Conservation (phyloP, 2,329 filamentous ascomycete genomes). For the Hirsutella thompsonii region DNA sequence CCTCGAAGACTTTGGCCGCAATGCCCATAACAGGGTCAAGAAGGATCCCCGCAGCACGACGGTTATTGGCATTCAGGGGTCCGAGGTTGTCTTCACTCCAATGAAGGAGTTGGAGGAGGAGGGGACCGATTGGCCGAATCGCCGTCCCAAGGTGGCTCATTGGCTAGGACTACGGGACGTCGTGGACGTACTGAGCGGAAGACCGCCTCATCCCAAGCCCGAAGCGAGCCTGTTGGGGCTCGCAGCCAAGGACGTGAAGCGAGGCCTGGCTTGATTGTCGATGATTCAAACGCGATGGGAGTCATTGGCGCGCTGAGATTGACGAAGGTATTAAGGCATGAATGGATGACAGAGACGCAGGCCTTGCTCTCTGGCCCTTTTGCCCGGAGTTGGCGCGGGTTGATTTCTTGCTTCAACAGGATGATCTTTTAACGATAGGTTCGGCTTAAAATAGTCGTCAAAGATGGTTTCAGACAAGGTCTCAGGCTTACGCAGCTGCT, state of each 20-base stretch:
- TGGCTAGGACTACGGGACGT: conserved; percentile 72
- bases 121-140: conserved; percentile 87
- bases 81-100: conserved; percentile 73
- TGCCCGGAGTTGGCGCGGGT: too few relatives aligned
- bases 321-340: too few relatives aligned
- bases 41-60: conserved; percentile 59
- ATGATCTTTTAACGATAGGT: too few relatives aligned
- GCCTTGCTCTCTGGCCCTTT: too few relatives aligned
- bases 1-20: conserved; percentile 63
- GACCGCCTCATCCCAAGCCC: conserved; percentile 40
- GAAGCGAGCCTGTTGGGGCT: conserved; percentile 36
- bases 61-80: conserved; percentile 88
- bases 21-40: conserved; percentile 53
- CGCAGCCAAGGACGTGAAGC: conserved; percentile 47
- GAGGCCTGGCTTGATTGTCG: conserved; percentile 24
- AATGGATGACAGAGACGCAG: too few relatives aligned
- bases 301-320: background rate
- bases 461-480: too few relatives aligned
- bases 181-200: conserved; percentile 73
- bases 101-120: conserved; percentile 70
- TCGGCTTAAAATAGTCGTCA: too few relatives aligned
- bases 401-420: too few relatives aligned
- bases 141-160: conserved; percentile 71
- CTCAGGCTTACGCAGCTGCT: too few relatives aligned
- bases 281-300: background rate